Base-by-base conservation (phyloP, 306 rosid genomes). In the Echinosophora koreensis region DNA sequence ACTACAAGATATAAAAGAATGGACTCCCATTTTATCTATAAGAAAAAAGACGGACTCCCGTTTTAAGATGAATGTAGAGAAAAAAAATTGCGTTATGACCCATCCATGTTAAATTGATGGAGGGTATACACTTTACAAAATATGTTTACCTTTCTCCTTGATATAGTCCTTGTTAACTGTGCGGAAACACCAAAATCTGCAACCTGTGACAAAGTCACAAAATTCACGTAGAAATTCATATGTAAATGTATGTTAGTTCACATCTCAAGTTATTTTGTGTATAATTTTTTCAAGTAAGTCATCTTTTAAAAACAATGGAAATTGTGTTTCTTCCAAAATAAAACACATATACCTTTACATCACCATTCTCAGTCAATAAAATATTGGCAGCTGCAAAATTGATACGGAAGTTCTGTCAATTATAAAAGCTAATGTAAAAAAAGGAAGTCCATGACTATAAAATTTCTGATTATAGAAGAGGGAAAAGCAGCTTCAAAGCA, bases 151-250 rank as follows among this genome's bases (percentile, higher is more conserved):
- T 96, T 96, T 85, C 99, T 88, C 88, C 96, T 92, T 77, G 99
- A 93, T 80, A 96, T 92, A 51, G 99, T 96, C 93, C 98, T 91
- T 8, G 99, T 96, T 75, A 96, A 83, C 82, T 96, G 96, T 17
- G 99, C 99, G 59, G 99, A 92, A 84, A 96, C 99, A 54, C 99
- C 99, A 87, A 96, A 96, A 87, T 96, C 99, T 60, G 98, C 99
- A 77, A 96, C 99, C 98, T 96, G 47, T 76, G 77, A 75, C 79
- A 89, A 18, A 69, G 54, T 39, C 44, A 49, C 17, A 49, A 13
- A 49, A 38, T 41, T 75, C 54, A 81, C 74, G 66, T 8, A 66
- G 55, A 72, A 52, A 80, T 35, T 75, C 56, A 71, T 46, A 76
- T n/a, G 68, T 55, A 83, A 60, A 78, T 30, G 71, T 80, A 74